These are phyloP conservation scores for Discostella stelligeroides DNA, from an alignment of 108 stramenopile species.

Conservation along the genomic window DNA sequence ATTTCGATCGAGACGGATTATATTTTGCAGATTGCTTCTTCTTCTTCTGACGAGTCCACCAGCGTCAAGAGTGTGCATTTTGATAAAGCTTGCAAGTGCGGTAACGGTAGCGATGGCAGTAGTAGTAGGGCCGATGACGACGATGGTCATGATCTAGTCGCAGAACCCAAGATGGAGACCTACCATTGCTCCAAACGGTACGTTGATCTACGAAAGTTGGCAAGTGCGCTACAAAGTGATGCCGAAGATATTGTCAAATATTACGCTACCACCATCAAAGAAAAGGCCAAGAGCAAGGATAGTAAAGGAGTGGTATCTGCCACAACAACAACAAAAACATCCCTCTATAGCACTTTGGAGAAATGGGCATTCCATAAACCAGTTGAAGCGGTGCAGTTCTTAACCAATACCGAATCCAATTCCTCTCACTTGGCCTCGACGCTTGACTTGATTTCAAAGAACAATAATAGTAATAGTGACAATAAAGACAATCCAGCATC, in stretches of 20 bases:
- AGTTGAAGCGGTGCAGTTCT: constrained; percentile 19
- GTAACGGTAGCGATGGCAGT: too few relatives aligned
- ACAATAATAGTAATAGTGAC: not conserved
- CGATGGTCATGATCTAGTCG: too few relatives aligned
- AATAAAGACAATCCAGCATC: not conserved
- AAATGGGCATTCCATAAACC: constrained; percentile 12
- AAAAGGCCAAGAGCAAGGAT: too few relatives aligned
- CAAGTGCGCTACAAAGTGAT: constrained; percentile 10
- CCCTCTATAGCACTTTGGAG: not conserved
- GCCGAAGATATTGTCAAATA: constrained; percentile 21
- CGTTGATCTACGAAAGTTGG: constrained; percentile 24
- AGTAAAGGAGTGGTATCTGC: too few relatives aligned
- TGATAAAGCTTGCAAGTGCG: too few relatives aligned
- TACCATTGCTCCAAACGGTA: constrained; percentile 33
- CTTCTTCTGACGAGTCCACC: not conserved
- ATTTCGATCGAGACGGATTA: constrained; percentile 32
- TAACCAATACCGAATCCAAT: constrained; percentile 37
- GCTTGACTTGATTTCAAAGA: constrained; percentile 19
- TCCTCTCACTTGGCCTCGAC: constrained; percentile 16
- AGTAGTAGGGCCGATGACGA: too few relatives aligned
- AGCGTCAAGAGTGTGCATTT: not conserved
- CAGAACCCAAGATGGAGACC: constrained; percentile 5
- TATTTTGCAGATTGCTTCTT: constrained; percentile 12
- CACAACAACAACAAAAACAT: not conserved
- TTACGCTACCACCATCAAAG: too few relatives aligned